phyloP scores from a whole-genome alignment of 75 land plant species.

The Cunninghamia lanceolata region DNA sequence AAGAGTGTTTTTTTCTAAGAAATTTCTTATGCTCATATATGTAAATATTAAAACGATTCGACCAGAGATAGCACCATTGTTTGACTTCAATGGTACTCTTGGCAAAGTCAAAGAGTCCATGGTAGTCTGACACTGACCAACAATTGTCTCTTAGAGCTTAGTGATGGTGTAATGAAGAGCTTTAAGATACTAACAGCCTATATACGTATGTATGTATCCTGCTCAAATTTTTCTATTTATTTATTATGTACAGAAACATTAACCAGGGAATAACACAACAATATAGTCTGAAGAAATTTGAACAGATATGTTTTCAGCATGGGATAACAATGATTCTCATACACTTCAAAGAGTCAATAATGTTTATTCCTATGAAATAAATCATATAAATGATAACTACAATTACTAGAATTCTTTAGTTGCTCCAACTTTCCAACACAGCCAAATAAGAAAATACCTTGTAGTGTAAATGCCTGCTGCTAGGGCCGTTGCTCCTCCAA shows the following conservation, averaged over 20 bases:
- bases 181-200: neutral
- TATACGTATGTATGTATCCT: too few species aligned
- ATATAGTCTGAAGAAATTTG: neutral
- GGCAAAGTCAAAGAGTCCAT: neutral
- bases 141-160: neutral
- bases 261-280: neutral
- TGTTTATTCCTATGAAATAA: neutral
- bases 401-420: neutral
- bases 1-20: neutral
- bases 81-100: neutral
- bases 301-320: neutral
- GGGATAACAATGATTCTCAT: neutral
- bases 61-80: neutral
- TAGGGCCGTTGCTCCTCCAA: constrained; percentile 92
- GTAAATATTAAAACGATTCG: neutral
- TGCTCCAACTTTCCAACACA: neutral
- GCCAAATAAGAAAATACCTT: constrained; percentile 41
- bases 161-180: neutral
- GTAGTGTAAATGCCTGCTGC: constrained; percentile 97
- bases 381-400: neutral
- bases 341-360: neutral
- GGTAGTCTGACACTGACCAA: neutral
- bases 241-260: neutral
- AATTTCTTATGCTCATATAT: neutral
- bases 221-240: neutral